Base-by-base conservation (phyloP, 257 asterid species). In the Jacaranda copaia region DNA sequence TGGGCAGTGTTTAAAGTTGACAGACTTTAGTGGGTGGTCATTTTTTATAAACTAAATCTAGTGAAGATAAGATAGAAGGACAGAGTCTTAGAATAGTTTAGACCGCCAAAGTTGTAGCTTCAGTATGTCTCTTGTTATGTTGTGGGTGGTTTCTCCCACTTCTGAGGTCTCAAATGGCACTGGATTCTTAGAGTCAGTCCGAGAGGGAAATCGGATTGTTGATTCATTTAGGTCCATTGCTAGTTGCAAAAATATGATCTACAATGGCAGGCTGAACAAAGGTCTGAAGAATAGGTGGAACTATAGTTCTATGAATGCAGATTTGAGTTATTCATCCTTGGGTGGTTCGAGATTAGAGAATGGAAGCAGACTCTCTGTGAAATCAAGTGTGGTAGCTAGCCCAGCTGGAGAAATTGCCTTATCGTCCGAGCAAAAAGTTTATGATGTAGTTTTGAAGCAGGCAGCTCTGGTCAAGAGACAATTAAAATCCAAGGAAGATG, bases 351-450 rank as follows among this genome's bases (percentile, higher is more conserved):
- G 83, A 40, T 66, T 74, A 16, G 88, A 76, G 74, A 86, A 51
- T 16, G 87, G 76, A 32, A 67, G 72, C 42, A 86, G 82, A 59
- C 72, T 87, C 68, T 78, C 88, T 56, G 85, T 79, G 36, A 65
- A 79, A 7, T 89, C 97, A 10, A 90, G 87, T 75, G 48, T 85
- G 74, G 85, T 88, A 49, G 97, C 89, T 49, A 86, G 86, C 69
- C 92, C 99, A 19, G 78, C 97, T 7, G 97, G 91, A 70, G 98
- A 90, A 72, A 77, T 93, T 40, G 38, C 83, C 36, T 79, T 89
- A 70, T 72, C 99, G 65, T 89, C 99, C 0, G 99, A 96, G 87
- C 96, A 93, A 74, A 93, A 88, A 88, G 99, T 96, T 7, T 93
- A 96, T 77, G 96, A 96, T 76, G 98, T 96, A 67, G 97, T 96